phyloP scores from a whole-genome alignment of 148 eudicot species.

The Diospyros kaki region DNA sequence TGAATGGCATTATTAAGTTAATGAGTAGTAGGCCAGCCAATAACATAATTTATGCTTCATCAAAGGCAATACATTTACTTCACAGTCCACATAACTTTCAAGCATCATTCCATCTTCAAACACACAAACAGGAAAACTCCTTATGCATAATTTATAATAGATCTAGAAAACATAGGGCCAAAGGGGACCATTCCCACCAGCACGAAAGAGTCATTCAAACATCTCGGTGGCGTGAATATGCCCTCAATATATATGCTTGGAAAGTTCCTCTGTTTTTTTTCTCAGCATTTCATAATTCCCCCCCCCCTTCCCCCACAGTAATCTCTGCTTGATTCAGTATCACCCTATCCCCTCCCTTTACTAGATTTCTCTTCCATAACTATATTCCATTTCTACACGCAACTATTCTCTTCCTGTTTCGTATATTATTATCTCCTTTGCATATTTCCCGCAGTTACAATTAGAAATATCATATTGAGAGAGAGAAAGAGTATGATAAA shows the following conservation, averaged over 20 bases:
- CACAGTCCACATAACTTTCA: neutral
- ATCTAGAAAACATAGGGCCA: neutral
- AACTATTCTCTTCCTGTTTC: no score
- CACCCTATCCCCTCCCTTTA: neutral
- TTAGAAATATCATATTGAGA: no score
- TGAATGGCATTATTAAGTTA: neutral
- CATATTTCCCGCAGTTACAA: no score
- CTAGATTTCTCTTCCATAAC: neutral
- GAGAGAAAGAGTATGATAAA: no score
- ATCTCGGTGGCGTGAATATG: no score
- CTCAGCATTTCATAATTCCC: no score
- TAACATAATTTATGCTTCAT: neutral
- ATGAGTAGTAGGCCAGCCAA: neutral
- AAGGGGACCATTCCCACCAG: no score
- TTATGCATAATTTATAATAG: neutral
- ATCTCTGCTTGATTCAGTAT: neutral
- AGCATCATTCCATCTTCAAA: neutral
- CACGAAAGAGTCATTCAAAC: no score
- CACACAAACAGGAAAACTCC: neutral
- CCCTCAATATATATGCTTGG: no score
- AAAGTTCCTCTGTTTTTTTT: no score
- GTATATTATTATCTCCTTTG: no score
- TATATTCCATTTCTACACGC: neutral
- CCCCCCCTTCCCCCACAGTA: no score
- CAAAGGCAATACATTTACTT: neutral